Evolutionary conservation across 2,329 filamentous ascomycete species (phyloP).

Genomic region (Cladosporium cucumerinum): DNA sequence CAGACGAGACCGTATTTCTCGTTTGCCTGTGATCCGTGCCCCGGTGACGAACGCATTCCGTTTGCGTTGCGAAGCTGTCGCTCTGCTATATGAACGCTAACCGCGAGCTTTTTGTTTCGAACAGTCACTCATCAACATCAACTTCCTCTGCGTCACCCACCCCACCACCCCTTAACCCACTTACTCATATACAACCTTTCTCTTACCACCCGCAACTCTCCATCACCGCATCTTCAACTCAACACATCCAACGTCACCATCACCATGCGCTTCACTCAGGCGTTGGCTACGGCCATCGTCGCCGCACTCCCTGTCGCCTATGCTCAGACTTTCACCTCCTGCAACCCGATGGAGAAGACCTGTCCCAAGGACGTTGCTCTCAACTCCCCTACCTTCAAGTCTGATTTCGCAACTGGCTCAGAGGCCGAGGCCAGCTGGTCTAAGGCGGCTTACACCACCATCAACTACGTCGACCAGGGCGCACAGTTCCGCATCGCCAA

Average conservation of each 20-base stretch:
- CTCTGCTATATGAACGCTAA: slow-evolving; percentile 8
- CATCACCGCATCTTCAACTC: neutral
- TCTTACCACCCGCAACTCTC: neutral
- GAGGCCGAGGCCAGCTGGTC: slow-evolving; percentile 61
- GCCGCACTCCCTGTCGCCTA: slow-evolving; percentile 46
- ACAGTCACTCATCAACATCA: neutral
- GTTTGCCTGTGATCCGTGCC: slow-evolving; percentile 14
- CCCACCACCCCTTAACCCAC: neutral
- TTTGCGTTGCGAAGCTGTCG: slow-evolving; percentile 11
- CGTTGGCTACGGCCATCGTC: slow-evolving; percentile 36
- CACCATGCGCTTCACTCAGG: slow-evolving; percentile 33
- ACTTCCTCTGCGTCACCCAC: neutral
- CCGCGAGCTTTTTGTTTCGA: neutral
- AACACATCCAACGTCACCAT: slow-evolving; percentile 3
- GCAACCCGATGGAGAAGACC: slow-evolving; percentile 69
- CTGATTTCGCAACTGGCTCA: slow-evolving; percentile 52
- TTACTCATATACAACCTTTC: neutral
- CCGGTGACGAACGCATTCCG: slow-evolving; percentile 10
- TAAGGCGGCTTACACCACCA: slow-evolving; percentile 60
- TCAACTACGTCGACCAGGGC: slow-evolving; percentile 62
- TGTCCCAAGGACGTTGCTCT: slow-evolving; percentile 73
- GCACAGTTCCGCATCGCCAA: slow-evolving; percentile 69
- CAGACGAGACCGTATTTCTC: slow-evolving; percentile 5
- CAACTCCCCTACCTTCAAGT: slow-evolving; percentile 51
- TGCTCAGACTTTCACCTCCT: slow-evolving; percentile 74